Evolutionary conservation across 306 rosid species (phyloP), one percentile per base, ranked within the genome.

Genomic region (Castanopsis chinensis): DNA sequence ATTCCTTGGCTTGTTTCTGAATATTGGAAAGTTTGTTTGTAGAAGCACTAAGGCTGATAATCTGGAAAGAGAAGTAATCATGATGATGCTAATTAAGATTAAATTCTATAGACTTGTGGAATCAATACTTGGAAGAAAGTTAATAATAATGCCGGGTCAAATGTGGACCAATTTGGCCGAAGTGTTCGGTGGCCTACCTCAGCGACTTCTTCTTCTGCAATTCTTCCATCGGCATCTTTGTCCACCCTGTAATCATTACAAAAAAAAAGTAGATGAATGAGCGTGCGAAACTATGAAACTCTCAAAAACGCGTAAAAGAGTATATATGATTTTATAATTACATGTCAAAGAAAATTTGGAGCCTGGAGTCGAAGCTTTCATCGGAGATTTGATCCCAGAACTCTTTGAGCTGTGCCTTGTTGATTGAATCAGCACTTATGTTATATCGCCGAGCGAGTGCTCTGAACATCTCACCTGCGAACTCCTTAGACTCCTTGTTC

Each of bases 301-400:
- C 45, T 37, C 45, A 37, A 37, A 37, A 37, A 3, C 45, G 45
- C 45, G 45, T 37, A 37, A 2, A 37, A 37, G 45, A 35, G 9
- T 12, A 61, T 12, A 9, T 21, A 59, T 23, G 32, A 21, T 60
- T 23, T 28, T 15, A 28, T 57, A 25, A n/a, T 18, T 86, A 86
- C 92, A 89, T 89, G 92, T 89, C 92, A 41, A 89, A 89, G 87
- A 86, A 89, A 17, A 87, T 84, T 32, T 84, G 92, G 65, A 89
- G 92, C 64, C 92, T 84, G 76, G 87, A 77, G 64, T 89, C 92
- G 28, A 89, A 89, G 80, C 90, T 89, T 32, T 89, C 90, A 33
- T 89, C 87, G 18, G 87, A 80, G 52, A 89, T 80, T 63, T 86
- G 90, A 3, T 84, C 90, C 90, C 92, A 89, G 74, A 89, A 89